Percentiles rank a stretch among this genome's conserved stretches.
Evolutionary conservation across 2,329 filamentous ascomycete genomes (phyloP).

Genomic region (Aspergillus luchuensis): DNA sequence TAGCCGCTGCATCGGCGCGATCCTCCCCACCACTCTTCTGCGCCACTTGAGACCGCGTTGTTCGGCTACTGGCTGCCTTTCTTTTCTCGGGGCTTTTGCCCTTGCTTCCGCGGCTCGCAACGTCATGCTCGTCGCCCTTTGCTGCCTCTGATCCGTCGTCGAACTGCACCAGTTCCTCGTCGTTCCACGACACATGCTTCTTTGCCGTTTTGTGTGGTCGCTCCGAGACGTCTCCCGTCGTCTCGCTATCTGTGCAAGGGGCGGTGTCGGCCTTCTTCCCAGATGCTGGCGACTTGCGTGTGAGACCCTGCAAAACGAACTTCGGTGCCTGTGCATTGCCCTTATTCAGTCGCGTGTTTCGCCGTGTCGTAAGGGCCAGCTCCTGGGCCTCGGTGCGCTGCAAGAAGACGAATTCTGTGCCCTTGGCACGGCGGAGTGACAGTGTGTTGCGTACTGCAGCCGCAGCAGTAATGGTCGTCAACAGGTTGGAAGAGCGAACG

Average conservation of each 20-base stretch:
- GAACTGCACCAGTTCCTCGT: slow-evolving; percentile 40
- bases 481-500: slow-evolving; percentile 19
- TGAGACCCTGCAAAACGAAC: slow-evolving; percentile 30
- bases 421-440: slow-evolving; percentile 47
- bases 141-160: slow-evolving; percentile 28
- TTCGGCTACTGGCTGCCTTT: slow-evolving; percentile 27
- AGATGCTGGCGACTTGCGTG: slow-evolving; percentile 18
- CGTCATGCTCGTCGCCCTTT: slow-evolving; percentile 21
- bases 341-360: slow-evolving; percentile 48
- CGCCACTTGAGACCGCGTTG: slow-evolving; percentile 26
- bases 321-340: slow-evolving; percentile 41
- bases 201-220: slow-evolving; percentile 16
- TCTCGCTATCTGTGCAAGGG: slow-evolving; percentile 9
- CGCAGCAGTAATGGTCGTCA: slow-evolving; percentile 23
- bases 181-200: slow-evolving; percentile 44
- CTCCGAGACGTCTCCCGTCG: slow-evolving; percentile 3
- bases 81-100: slow-evolving; percentile 27
- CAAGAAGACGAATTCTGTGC: slow-evolving; percentile 49
- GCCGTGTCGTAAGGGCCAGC: slow-evolving; percentile 43
- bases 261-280: background rate
- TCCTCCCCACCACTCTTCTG: slow-evolving; percentile 24
- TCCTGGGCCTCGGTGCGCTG: slow-evolving; percentile 46
- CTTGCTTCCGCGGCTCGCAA: slow-evolving; percentile 18
- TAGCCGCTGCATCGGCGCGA: slow-evolving; percentile 21
- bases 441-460: slow-evolving; percentile 40